These are phyloP conservation scores for Aspergillus leporis DNA, from an alignment of 495 filamentous ascomycete species.

Conservation along the genomic window DNA sequence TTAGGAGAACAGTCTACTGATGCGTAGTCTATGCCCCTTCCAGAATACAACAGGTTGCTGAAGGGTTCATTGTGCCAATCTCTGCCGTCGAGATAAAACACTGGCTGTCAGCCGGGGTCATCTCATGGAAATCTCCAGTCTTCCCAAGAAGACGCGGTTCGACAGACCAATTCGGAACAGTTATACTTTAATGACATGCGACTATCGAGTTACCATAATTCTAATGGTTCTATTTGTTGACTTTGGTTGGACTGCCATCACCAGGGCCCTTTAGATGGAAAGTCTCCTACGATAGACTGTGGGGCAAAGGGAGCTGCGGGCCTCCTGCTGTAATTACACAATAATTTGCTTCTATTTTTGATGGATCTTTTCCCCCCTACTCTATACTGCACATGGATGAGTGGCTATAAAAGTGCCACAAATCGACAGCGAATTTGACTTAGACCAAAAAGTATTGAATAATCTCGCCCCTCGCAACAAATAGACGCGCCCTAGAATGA, in stretches of 20 bases:
- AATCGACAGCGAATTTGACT: neutral
- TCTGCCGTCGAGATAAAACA: neutral
- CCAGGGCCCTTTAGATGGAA: neutral
- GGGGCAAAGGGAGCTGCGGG: constrained; percentile 3
- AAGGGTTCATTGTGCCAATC: neutral
- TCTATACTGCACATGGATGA: neutral
- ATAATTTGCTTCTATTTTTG: neutral
- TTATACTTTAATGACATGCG: neutral
- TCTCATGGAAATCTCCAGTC: neutral
- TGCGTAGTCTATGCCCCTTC: too few species aligned
- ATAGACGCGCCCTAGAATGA: neutral
- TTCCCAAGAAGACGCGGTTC: neutral
- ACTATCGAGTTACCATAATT: neutral
- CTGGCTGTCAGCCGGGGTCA: neutral
- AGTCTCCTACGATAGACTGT: constrained; percentile 1
- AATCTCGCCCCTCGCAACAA: neutral
- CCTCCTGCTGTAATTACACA: neutral
- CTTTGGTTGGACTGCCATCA: neutral
- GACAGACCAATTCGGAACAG: neutral
- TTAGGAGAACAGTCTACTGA: neutral
- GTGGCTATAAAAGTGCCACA: too few species aligned
- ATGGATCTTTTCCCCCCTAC: neutral
- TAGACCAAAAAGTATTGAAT: neutral
- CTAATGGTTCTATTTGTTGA: neutral
- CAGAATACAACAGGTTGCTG: neutral